A percentile compares a stretch with the other conserved stretches of the same genome.
These are phyloP conservation scores for Coniella lustricola DNA, from an alignment of 2,329 filamentous ascomycete species.

Conservation along the genomic window DNA sequence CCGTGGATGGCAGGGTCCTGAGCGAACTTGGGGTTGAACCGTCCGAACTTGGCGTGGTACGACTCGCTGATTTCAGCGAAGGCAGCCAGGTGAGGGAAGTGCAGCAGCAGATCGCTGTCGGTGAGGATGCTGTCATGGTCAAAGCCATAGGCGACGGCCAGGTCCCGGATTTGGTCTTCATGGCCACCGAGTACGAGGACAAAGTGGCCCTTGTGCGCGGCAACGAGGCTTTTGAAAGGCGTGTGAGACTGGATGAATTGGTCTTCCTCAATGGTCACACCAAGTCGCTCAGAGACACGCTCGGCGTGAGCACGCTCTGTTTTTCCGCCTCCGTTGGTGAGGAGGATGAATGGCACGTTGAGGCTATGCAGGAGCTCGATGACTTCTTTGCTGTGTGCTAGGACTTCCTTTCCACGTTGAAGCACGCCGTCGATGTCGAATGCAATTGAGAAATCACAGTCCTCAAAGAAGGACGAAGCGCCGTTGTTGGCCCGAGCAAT, in stretches of 20 bases:
- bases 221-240: slow-evolving; percentile 55
- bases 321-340: slow-evolving; percentile 68
- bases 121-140: slow-evolving; percentile 26
- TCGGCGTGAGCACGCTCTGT: slow-evolving; percentile 55
- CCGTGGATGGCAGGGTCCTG: slow-evolving; percentile 35
- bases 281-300: slow-evolving; percentile 46
- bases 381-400: slow-evolving; percentile 54
- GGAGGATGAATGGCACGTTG: slow-evolving; percentile 62
- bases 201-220: slow-evolving; percentile 39
- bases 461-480: too few relatives aligned
- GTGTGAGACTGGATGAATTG: slow-evolving; percentile 68
- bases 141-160: slow-evolving; percentile 29
- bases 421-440: slow-evolving; percentile 62
- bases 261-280: slow-evolving; percentile 37
- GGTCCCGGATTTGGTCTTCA: slow-evolving; percentile 22
- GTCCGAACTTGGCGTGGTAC: slow-evolving; percentile 30
- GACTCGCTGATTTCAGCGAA: slow-evolving; percentile 30
- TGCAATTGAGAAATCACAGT: slow-evolving; percentile 23
- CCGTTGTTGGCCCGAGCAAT: too few relatives aligned
- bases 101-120: slow-evolving; percentile 26
- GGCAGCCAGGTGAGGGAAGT: slow-evolving; percentile 22
- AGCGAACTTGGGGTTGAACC: slow-evolving; percentile 28
- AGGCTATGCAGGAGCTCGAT: slow-evolving; percentile 53
- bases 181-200: slow-evolving; percentile 49
- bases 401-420: slow-evolving; percentile 53